Percentiles rank a stretch among this genome's conserved stretches.
phyloP scores from a whole-genome alignment of 345 rosid species.

The Salix dunnii region DNA sequence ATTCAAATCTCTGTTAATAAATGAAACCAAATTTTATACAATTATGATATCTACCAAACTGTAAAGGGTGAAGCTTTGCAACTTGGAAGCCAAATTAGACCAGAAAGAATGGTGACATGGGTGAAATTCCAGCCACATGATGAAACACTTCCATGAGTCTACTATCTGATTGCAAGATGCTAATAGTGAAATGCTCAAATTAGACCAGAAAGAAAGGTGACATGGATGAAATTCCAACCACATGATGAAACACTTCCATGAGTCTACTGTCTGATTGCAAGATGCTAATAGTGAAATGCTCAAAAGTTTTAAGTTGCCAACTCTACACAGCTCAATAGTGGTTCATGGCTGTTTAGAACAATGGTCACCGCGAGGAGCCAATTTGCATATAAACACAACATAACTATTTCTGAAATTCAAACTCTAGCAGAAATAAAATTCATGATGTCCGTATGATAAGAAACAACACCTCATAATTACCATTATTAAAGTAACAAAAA shows the following conservation, averaged over 20 bases:
- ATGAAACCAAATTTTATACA: neutral
- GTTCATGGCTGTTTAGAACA: neutral
- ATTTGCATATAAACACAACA: neutral
- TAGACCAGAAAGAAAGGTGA: neutral
- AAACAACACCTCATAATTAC: neutral
- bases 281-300: neutral
- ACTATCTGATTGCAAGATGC: neutral
- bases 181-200: neutral
- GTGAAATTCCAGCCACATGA: neutral
- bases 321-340: neutral
- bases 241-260: neutral
- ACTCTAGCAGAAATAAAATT: neutral
- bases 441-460: neutral
- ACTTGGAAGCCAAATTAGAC: neutral
- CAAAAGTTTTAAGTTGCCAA: neutral
- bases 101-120: neutral
- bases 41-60: neutral
- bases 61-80: neutral
- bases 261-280: neutral
- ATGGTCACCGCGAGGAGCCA: neutral
- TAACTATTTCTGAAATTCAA: neutral
- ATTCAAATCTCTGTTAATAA: constrained; percentile 6
- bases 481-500: neutral
- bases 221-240: neutral
- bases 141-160: neutral